Percentiles rank a stretch among this genome's conserved stretches.
These are phyloP conservation scores for Helenozyma rhizophorensis DNA, from an alignment of 805 yeast genomes.

Conservation along the genomic window DNA sequence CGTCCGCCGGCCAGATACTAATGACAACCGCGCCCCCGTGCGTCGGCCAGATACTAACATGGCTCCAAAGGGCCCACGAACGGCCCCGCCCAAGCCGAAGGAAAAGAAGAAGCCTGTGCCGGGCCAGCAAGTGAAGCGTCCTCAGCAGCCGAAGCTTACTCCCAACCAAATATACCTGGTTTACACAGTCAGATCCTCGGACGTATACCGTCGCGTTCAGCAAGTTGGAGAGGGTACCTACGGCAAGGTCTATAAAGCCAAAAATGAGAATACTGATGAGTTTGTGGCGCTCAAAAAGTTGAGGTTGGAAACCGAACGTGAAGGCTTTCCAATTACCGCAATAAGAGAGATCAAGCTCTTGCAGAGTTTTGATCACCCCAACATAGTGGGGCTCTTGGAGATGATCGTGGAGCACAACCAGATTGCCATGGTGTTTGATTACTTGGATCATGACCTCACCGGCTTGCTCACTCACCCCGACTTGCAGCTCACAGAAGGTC, in stretches of 20 bases:
- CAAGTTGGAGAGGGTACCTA: conserved; percentile 99
- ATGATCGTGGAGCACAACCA: conserved; percentile 80
- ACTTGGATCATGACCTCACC: conserved; percentile 88
- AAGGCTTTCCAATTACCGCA: conserved; percentile 96
- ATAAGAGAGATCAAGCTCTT: conserved; percentile 83
- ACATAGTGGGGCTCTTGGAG: conserved; percentile 77
- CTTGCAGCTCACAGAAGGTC: conserved; percentile 55
- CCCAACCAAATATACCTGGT: conserved; percentile 32
- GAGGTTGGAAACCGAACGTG: conserved; percentile 81
- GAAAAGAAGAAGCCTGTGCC: background rate
- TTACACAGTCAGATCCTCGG: conserved; percentile 23
- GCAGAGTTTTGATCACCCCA: conserved; percentile 77
- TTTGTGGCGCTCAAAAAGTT: conserved; percentile 84
- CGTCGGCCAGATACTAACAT: conserved; percentile 1
- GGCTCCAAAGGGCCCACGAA: conserved; percentile 3
- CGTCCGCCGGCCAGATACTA: background rate
- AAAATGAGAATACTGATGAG: conserved; percentile 60
- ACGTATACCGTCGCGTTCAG: conserved; percentile 61
- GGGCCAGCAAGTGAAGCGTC: background rate
- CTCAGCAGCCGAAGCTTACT: conserved; percentile 13
- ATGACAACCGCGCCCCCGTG: background rate
- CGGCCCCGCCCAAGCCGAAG: conserved; percentile 2
- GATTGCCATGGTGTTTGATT: conserved; percentile 88
- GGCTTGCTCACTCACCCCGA: conserved; percentile 80
- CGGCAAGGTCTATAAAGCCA: conserved; percentile 91